Base-by-base conservation (phyloP, 345 rosid species). In the Bretschneidera sinensis region DNA sequence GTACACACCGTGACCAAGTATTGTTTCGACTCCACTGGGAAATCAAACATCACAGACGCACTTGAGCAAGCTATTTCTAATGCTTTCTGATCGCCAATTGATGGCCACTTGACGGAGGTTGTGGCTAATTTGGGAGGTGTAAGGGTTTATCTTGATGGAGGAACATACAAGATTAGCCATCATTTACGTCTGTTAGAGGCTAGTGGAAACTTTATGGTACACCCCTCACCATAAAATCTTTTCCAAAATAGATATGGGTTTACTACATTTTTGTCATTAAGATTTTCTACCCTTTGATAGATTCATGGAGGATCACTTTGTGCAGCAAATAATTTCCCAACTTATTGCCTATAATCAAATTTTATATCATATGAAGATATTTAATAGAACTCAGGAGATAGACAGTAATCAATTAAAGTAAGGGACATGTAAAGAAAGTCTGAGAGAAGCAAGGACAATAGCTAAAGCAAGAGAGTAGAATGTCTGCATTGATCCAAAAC, bases 221-320 rank as follows among this genome's bases (percentile, higher is more conserved):
- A 0, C 8, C 13, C 17, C 10, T 17, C 61, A 19, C 61, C 28
- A 23, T 43, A n/a, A 50, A 2, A 39, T 16, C 39, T 57, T 16
- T 7, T 57, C 33, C 33, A 3, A 3, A 2, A 8, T 28, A 28
- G 33, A 9, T 9, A 9, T 21, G 17, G 22, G 15, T 9, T 59
- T n/a, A n/a, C n/a, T 47, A 23, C 45, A 0, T 24, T 5, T n/a
- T 60, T 0, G 17, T 17, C 24, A 22, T 18, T 35, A 2, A 10
- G 2, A 14, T 11, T 21, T 20, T 0, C 21, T 16, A 43, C 3
- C 10, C 6, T 17, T n/a, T 20, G 15, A 28, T 49, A 71, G 76
- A 62, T 72, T 1, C 63, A 62, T 22, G 60, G 63, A 9, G 76
- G 76, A 10, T 43, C 74, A 0, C 61, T 74, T 6, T 59, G 67